Conservation (phyloP, 2,329 filamentous ascomycete species). For the Leptosphaerulina australis region DNA sequence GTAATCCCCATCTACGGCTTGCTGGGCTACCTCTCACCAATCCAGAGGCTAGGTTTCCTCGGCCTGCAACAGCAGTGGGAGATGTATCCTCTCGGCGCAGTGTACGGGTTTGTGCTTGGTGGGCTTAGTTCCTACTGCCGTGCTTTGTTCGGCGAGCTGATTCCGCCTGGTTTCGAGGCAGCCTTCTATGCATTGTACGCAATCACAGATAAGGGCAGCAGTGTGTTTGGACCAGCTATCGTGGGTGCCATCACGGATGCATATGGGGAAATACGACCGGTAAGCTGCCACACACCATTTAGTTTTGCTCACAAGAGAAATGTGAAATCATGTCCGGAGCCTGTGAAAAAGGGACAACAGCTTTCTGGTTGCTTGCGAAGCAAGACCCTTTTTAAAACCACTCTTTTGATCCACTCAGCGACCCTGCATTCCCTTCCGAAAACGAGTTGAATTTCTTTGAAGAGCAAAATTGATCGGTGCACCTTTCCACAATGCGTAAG, state of each 20-base stretch:
- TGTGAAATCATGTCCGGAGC: no score
- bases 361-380: no score
- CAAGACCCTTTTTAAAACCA: no score
- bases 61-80: slow-evolving; percentile 96
- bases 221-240: slow-evolving; percentile 90
- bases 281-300: slow-evolving; percentile 27
- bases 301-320: no score
- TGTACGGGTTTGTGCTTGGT: slow-evolving; percentile 94
- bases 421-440: no score
- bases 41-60: slow-evolving; percentile 74
- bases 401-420: no score
- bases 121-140: slow-evolving; percentile 91
- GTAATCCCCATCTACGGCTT: slow-evolving; percentile 91
- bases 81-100: slow-evolving; percentile 88
- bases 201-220: slow-evolving; percentile 96
- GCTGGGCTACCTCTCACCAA: slow-evolving; percentile 81
- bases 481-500: no score
- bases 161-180: slow-evolving; percentile 91
- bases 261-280: slow-evolving; percentile 56
- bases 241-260: slow-evolving; percentile 90
- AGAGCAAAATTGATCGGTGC: no score
- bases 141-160: slow-evolving; percentile 88
- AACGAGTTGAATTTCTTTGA: no score
- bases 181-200: slow-evolving; percentile 97
- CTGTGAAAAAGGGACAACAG: no score